Evolutionary conservation across 2,329 filamentous ascomycete species (phyloP).

Genomic region (Didymella keratinophila): DNA sequence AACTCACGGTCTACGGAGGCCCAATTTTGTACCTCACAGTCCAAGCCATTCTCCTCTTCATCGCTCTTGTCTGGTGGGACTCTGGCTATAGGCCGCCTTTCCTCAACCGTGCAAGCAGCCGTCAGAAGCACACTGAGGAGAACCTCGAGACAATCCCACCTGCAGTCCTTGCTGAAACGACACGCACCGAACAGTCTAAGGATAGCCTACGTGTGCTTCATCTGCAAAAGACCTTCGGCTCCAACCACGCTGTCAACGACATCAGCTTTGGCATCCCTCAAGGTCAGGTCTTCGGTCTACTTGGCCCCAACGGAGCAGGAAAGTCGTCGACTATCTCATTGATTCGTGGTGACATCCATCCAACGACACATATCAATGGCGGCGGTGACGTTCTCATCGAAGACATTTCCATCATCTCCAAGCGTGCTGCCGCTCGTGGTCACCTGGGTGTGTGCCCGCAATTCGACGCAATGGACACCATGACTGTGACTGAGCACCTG

Average conservation of each 20-base stretch:
- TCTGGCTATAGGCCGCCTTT: conserved; percentile 70
- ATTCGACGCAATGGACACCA: conserved; percentile 78
- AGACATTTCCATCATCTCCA: conserved; percentile 74
- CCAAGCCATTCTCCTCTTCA: conserved; percentile 75
- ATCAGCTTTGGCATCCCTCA: conserved; percentile 81
- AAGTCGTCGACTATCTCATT: conserved; percentile 90
- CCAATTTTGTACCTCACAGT: conserved; percentile 83
- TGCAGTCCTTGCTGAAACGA: conserved; percentile 71
- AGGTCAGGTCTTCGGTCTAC: conserved; percentile 85
- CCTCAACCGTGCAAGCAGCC: conserved; percentile 46
- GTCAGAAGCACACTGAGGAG: conserved; percentile 53
- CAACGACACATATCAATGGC: conserved; percentile 62
- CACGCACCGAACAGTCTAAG: conserved; percentile 65
- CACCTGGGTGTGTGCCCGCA: conserved; percentile 90
- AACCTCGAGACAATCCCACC: conserved; percentile 55
- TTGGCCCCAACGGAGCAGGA: conserved; percentile 90
- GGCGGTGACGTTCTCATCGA: conserved; percentile 86
- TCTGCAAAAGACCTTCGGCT: conserved; percentile 80
- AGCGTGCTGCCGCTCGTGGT: conserved; percentile 74
- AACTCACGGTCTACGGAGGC: conserved; percentile 78
- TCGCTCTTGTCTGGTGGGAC: conserved; percentile 80
- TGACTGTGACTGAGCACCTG: conserved; percentile 89
- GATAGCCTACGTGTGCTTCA: conserved; percentile 82
- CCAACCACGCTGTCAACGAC: conserved; percentile 80
- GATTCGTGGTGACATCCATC: conserved; percentile 86